A percentile compares a stretch with the other conserved stretches of the same genome.
Conservation (phyloP, 495 filamentous ascomycete genomes). For the Daldinia childiae region DNA sequence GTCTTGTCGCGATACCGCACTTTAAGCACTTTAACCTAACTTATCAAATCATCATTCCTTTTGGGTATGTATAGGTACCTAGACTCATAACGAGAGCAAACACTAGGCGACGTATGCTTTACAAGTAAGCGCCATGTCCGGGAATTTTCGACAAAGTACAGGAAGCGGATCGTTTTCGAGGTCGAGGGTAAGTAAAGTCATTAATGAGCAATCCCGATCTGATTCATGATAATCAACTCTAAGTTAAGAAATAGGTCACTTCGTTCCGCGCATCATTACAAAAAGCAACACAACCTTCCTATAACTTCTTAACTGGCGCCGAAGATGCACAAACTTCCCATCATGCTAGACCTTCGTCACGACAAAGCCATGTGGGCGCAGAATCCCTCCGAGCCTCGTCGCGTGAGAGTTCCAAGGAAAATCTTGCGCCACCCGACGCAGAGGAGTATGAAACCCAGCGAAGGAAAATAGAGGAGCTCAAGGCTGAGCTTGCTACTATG, state of each 20-base stretch:
- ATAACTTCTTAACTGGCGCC: slow-evolving; percentile 69
- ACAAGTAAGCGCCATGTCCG: slow-evolving; percentile 29
- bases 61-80: not conserved
- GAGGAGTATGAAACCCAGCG: slow-evolving; percentile 63
- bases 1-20: slow-evolving; percentile 12
- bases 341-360: slow-evolving; percentile 49
- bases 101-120: not conserved
- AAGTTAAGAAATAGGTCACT: slow-evolving; percentile 38
- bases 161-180: slow-evolving; percentile 46
- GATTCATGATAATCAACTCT: slow-evolving; percentile 9
- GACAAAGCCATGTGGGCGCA: slow-evolving; percentile 45
- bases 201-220: slow-evolving; percentile 5
- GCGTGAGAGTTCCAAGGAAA: slow-evolving; percentile 61
- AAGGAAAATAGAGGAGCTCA: slow-evolving; percentile 61
- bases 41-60: not conserved
- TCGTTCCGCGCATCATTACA: slow-evolving; percentile 51
- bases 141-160: slow-evolving; percentile 50
- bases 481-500: slow-evolving; percentile 63
- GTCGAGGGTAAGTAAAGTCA: slow-evolving; percentile 56
- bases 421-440: slow-evolving; percentile 56
- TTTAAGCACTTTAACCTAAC: slow-evolving; percentile 2
- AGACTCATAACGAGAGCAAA: not conserved
- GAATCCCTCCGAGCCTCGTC: slow-evolving; percentile 50
- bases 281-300: slow-evolving; percentile 63
- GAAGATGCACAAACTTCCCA: slow-evolving; percentile 43